Conservation (phyloP, 441 rosid genomes). For the Breynia disticha region DNA sequence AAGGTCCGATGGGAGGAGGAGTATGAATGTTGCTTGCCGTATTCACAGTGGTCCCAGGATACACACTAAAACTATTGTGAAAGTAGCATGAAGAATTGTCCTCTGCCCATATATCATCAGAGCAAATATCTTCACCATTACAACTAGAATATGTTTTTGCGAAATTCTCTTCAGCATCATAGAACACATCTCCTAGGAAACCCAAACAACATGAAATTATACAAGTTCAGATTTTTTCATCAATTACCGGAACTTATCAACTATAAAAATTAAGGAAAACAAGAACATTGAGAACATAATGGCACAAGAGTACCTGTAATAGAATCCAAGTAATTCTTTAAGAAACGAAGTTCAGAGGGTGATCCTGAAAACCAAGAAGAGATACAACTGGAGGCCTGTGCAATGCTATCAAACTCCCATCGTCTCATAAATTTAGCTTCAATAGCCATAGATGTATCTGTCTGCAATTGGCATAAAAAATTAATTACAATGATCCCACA, state of each 20-base stretch:
- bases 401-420: constrained; percentile 94
- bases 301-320: constrained; percentile 39
- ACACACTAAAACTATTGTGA: constrained; percentile 31
- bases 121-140: constrained; percentile 26
- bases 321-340: constrained; percentile 49
- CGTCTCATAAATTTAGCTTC: constrained; percentile 84
- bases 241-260: neutral
- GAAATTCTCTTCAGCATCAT: constrained; percentile 65
- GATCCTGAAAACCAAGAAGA: constrained; percentile 83
- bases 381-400: constrained; percentile 54
- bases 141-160: constrained; percentile 14
- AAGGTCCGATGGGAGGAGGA: constrained; percentile 58
- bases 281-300: neutral
- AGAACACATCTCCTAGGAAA: constrained; percentile 64
- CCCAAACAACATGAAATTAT: neutral
- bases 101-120: constrained; percentile 20
- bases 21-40: constrained; percentile 38
- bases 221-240: constrained; percentile 1
- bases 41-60: constrained; percentile 19
- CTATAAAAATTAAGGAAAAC: too few relatives aligned
- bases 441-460: constrained; percentile 77
- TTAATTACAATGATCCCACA: constrained; percentile 13
- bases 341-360: constrained; percentile 31
- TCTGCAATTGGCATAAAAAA: constrained; percentile 38
- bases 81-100: constrained; percentile 33